Conservation (phyloP, 176 grass and related monocot genomes). For the Oryza brachyantha region DNA sequence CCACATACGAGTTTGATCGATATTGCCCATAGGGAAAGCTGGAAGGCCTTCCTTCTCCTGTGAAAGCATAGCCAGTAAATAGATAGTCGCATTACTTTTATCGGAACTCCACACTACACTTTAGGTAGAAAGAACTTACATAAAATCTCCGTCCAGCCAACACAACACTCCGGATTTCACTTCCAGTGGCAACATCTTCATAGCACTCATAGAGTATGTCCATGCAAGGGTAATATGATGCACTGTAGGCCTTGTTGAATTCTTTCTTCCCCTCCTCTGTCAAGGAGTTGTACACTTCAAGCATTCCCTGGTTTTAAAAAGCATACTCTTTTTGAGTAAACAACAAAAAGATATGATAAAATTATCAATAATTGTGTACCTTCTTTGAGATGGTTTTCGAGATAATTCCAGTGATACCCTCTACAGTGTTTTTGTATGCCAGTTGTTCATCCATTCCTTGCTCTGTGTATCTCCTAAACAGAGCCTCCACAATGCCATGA, state of each 20-base stretch:
- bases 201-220: conserved; percentile 72
- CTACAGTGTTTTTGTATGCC: conserved; percentile 72
- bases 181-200: conserved; percentile 69
- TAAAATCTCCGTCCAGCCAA: conserved; percentile 67
- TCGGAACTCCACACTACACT: background rate
- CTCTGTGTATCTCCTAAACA: conserved; percentile 76
- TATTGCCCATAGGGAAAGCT: conserved; percentile 78
- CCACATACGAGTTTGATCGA: conserved; percentile 80
- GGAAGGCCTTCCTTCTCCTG: conserved; percentile 87
- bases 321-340: background rate
- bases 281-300: conserved; percentile 64
- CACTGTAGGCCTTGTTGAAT: conserved; percentile 69
- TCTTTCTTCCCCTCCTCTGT: conserved; percentile 65
- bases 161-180: conserved; percentile 84
- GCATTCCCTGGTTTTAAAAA: conserved; percentile 54
- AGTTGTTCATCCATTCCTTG: conserved; percentile 68
- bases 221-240: conserved; percentile 74
- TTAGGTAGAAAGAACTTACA: conserved; percentile 29
- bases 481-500: conserved; percentile 70
- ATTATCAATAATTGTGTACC: conserved; percentile 21
- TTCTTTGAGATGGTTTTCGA: conserved; percentile 76
- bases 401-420: conserved; percentile 79
- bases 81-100: background rate
- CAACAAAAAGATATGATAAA: background rate
- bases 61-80: background rate